Conservation (phyloP, 306 rosid genomes). For the Cicer chorassanicum region DNA sequence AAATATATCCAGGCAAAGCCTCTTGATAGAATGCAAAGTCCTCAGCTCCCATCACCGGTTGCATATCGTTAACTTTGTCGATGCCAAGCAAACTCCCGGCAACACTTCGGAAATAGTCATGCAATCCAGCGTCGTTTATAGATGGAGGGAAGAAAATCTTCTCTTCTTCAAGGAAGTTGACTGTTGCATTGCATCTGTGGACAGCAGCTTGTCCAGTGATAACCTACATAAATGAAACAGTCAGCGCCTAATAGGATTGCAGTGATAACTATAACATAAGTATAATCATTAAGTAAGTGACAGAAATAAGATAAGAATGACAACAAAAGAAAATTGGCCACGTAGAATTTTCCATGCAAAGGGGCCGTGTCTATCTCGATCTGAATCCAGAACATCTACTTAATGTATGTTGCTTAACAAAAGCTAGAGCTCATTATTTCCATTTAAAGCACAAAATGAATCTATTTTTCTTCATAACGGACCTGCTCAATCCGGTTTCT, state of each 20-base stretch:
- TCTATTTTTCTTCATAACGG: conserved; percentile 16
- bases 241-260: not conserved
- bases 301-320: no score
- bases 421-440: not conserved
- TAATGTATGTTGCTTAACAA: conserved; percentile 7
- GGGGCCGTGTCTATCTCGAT: not conserved
- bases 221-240: conserved; percentile 58
- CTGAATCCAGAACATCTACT: conserved; percentile 3
- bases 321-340: no score
- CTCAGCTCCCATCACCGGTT: conserved; percentile 81
- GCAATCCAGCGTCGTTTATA: conserved; percentile 67
- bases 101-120: conserved; percentile 59
- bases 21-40: conserved; percentile 90
- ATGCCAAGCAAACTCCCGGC: conserved; percentile 71
- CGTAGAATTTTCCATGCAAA: not conserved
- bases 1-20: conserved; percentile 79
- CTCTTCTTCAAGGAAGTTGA: conserved; percentile 60
- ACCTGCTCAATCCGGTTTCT: conserved; percentile 79
- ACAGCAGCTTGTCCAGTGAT: conserved; percentile 85
- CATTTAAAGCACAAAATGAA: conserved; percentile 14
- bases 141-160: conserved; percentile 74
- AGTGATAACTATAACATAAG: no score
- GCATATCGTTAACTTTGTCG: conserved; percentile 56
- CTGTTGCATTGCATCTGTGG: conserved; percentile 87
- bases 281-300: no score